Percentiles rank a stretch among this genome's conserved stretches.
Conservation (phyloP, 164 flowering plant genomes). For the Magnolia officinalis region DNA sequence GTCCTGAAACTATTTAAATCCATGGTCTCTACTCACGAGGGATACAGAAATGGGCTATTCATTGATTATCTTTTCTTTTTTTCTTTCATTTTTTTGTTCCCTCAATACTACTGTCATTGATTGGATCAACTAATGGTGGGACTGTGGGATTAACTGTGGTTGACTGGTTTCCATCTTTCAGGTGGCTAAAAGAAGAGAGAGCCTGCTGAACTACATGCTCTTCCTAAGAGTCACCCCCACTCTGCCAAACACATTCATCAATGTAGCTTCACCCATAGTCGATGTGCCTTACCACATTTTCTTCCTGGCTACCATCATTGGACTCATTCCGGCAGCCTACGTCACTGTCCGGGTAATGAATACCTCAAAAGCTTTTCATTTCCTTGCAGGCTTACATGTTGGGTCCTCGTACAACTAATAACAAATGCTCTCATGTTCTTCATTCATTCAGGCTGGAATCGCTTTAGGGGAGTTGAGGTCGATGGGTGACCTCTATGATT, state of each 20-base stretch:
- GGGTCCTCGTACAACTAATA: neutral
- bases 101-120: neutral
- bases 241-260: constrained; percentile 93
- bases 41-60: neutral
- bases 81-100: neutral
- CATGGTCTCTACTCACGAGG: neutral
- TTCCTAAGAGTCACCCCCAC: constrained; percentile 94
- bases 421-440: neutral
- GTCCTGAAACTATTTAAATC: too few relatives aligned
- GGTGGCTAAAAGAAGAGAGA: constrained; percentile 76
- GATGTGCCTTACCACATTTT: constrained; percentile 88
- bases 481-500: constrained; percentile 80
- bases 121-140: too few relatives aligned
- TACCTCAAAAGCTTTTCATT: neutral
- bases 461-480: constrained; percentile 84
- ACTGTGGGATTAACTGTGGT: neutral
- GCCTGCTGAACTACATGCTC: constrained; percentile 89
- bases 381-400: neutral
- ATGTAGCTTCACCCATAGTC: constrained; percentile 93
- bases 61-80: neutral
- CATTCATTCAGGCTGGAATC: constrained; percentile 71
- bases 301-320: constrained; percentile 77
- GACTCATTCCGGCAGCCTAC: constrained; percentile 94
- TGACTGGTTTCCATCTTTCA: constrained; percentile 21
- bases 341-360: constrained; percentile 82